Evolutionary conservation across 495 filamentous ascomycete genomes (phyloP), one percentile per base, ranked within the genome.

Genomic region (Aspergillus coremiiformis): DNA sequence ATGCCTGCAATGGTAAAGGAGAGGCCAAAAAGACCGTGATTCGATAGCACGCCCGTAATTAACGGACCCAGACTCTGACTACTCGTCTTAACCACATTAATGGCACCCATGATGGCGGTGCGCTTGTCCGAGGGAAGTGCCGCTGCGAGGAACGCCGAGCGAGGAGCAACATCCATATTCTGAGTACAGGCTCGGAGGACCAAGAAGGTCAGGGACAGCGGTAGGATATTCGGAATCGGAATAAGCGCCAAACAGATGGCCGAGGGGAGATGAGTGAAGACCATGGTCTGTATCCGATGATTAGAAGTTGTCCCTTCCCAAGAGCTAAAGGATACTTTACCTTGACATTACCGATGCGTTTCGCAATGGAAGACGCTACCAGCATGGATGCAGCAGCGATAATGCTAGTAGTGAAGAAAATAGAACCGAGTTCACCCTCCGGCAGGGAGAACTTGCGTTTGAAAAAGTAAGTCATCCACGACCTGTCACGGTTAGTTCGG

Each of bases 101-200:
- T 77, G 0, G 83, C 67, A 0, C 85, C 84, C 83, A 90, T 84
- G 19, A 89, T 81, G 1, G 86, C 86, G 2, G 89, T 95, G 14
- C 89, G 78, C 65, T 92, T 88, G 51, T 79, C 77, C 0, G 84
- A 78, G 30, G 83, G 78, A 12, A 92, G 76, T 0, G 84, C 81
- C 0, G 83, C 81, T 0, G 88, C 83, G 9, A 93, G 74, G 66
- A 94, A 93, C 0, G 90, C 88, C 0, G 84, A 79, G 3, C 88
- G 79, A 0, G 90, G 89, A 0, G 86, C 87, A 52, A 86, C 81
- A 58, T 95, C 89, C 88, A 93, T 93, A 56, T 75, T 85, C 58
- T 85, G 82, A 9, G 83, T 73, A 33, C 80, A 81, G 0, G 85
- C 77, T 10, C 89, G 79, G n/a, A 92, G 68, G 24, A 89, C 67